Base-by-base conservation (phyloP, 768 basidiomycete species). In the Clitopilus hobsonii region DNA sequence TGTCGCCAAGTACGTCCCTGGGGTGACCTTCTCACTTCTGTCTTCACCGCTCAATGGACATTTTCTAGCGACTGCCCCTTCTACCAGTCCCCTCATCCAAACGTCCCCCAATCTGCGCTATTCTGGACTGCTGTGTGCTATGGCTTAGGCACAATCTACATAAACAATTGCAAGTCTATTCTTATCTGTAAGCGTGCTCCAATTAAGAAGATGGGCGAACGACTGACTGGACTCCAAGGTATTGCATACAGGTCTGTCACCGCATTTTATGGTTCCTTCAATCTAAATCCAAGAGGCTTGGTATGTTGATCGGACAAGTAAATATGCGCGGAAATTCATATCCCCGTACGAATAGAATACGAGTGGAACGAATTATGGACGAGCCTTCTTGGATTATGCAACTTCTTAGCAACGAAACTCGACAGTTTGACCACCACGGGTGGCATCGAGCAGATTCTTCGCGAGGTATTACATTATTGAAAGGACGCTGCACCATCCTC, bases 61-160 rank as follows among this genome's bases (percentile, higher is more conserved):
- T 51, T 27, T 8, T 49, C 26, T 32, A 84, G 85, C 78, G 80
- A 56, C 52, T 76, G 23, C 87, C 87, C 10, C 61, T 73, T 13
- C 70, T 88, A 36, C 77, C 84, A 1, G 53, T 65, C 10, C 62
- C 73, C 6, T 62, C 65, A 1, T 53, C 72, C 4, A 68, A 72
- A 7, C 71, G 77, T 50, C 72, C 82, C 1, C 77, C 78, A 1
- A 57, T 85, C 23, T 84, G 83, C 60, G 79, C 84, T 2, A 54
- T 88, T 22, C 62, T 89, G n/a, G 86, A 89, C 63, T 86, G 83
- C 54, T 85, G 82, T 59, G 74, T 85, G 5, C 71, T 89, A 13
- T 89, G 85, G 85, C 65, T 88, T 24, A 80, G 84, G 16, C 86
- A 89, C 59, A 88, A 87, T 62, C 68, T 89, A 26, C 83, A 87